Conservation (phyloP, 306 rosid genomes). For the Casuarina cunninghamiana region DNA sequence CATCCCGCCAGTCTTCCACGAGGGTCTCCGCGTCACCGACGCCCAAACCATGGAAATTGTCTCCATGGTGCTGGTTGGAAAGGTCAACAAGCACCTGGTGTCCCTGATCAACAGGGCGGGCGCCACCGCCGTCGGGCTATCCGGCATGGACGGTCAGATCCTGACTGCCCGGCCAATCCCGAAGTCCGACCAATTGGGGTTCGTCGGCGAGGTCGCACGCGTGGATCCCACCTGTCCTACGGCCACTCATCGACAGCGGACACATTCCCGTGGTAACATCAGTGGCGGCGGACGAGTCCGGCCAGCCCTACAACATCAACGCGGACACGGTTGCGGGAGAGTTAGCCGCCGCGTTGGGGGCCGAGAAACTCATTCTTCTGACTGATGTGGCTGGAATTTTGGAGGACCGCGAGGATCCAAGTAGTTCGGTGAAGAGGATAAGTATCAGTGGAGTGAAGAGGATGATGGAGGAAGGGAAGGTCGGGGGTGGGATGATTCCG, state of each 20-base stretch:
- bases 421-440: constrained; percentile 69
- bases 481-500: constrained; percentile 94
- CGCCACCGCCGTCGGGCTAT: constrained; percentile 81
- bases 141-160: constrained; percentile 78
- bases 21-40: constrained; percentile 90
- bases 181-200: constrained; percentile 64
- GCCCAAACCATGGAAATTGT: constrained; percentile 89
- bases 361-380: constrained; percentile 85
- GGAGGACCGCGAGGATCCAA: constrained; percentile 53
- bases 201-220: constrained; percentile 72
- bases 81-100: constrained; percentile 75
- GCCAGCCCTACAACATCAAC: constrained; percentile 86
- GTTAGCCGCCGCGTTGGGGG: constrained; percentile 84
- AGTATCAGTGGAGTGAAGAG: constrained; percentile 72
- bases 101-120: constrained; percentile 78
- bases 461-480: constrained; percentile 66
- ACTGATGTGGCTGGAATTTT: constrained; percentile 89
- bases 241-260: constrained; percentile 56
- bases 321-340: constrained; percentile 94
- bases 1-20: constrained; percentile 75
- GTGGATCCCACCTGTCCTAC: constrained; percentile 66
- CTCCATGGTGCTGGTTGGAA: constrained; percentile 93
- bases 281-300: constrained; percentile 73
- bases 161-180: constrained; percentile 77
- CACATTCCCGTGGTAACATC: constrained; percentile 88